phyloP scores from a whole-genome alignment of 2,329 filamentous ascomycete species.

The Ilyonectria destructans region DNA sequence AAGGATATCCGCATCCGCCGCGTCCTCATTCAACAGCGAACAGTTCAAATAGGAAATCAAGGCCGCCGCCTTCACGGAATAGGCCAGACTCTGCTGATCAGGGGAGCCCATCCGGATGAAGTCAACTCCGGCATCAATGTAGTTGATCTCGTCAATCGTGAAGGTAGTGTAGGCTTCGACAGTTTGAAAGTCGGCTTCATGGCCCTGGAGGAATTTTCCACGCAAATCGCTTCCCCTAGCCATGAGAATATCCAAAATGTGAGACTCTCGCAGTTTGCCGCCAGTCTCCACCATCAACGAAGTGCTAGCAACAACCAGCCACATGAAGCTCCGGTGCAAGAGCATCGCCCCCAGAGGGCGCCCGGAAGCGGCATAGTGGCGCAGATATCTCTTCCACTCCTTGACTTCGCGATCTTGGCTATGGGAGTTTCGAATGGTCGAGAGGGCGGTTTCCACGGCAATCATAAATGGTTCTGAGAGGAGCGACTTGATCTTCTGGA shows the following conservation, averaged over 20 bases:
- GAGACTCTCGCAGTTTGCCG: conserved; percentile 71
- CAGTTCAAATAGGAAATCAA: conserved; percentile 91
- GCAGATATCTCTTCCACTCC: conserved; percentile 91
- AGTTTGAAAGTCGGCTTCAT: conserved; percentile 69
- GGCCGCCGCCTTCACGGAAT: conserved; percentile 87
- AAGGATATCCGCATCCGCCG: conserved; percentile 84
- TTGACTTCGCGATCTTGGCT: conserved; percentile 76
- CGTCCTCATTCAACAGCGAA: conserved; percentile 84
- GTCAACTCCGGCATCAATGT: conserved; percentile 90
- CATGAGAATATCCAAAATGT: conserved; percentile 84
- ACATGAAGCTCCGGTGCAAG: conserved; percentile 90
- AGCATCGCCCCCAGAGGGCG: conserved; percentile 93
- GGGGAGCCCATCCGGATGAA: conserved; percentile 86
- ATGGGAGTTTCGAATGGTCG: conserved; percentile 87
- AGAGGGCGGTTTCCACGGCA: conserved; percentile 90
- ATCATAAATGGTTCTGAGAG: conserved; percentile 90
- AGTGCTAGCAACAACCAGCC: conserved; percentile 84
- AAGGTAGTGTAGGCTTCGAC: conserved; percentile 79
- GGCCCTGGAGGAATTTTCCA: conserved; percentile 52
- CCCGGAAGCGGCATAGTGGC: conserved; percentile 85
- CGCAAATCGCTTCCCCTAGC: conserved; percentile 66
- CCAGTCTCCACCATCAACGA: conserved; percentile 80
- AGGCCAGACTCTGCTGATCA: conserved; percentile 90
- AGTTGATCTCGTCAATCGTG: conserved; percentile 86
- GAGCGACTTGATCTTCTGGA: conserved; percentile 80